Conservation (phyloP, 129 eudicot species). For the Artemisia annua region DNA sequence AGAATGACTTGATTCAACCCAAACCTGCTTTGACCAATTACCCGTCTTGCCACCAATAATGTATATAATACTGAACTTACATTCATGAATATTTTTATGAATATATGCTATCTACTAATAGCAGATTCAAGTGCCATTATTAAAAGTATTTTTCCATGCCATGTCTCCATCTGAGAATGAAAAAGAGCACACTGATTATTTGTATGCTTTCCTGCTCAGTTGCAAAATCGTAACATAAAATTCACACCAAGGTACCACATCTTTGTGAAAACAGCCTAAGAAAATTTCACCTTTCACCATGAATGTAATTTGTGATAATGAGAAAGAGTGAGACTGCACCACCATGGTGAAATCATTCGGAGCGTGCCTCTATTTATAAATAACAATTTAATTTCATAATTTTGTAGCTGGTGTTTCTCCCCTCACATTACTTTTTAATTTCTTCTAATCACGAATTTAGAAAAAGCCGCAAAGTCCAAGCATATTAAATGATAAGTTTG, state of each 20-base stretch:
- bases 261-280: too few species aligned
- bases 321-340: not conserved
- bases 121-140: too few species aligned
- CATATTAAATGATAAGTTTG: not conserved
- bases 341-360: not conserved
- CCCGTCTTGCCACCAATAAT: too few species aligned
- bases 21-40: too few species aligned
- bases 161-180: not conserved
- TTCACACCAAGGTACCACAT: too few species aligned
- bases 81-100: too few species aligned
- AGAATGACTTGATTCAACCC: too few species aligned
- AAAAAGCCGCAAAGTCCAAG: not conserved
- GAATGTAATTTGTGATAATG: not conserved
- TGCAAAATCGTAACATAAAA: slow-evolving; percentile 4
- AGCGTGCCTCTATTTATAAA: not conserved
- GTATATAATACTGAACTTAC: too few species aligned
- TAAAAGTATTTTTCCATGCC: not conserved
- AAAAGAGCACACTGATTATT: not conserved
- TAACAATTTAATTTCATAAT: not conserved
- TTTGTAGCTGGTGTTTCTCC: too few species aligned
- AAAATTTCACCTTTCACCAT: too few species aligned
- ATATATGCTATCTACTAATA: too few species aligned
- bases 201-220: not conserved
- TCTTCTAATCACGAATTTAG: not conserved
- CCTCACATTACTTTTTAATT: too few species aligned